These are phyloP conservation scores for Botrytis byssoidea DNA, from an alignment of 2,329 filamentous ascomycete genomes.

Conservation along the genomic window DNA sequence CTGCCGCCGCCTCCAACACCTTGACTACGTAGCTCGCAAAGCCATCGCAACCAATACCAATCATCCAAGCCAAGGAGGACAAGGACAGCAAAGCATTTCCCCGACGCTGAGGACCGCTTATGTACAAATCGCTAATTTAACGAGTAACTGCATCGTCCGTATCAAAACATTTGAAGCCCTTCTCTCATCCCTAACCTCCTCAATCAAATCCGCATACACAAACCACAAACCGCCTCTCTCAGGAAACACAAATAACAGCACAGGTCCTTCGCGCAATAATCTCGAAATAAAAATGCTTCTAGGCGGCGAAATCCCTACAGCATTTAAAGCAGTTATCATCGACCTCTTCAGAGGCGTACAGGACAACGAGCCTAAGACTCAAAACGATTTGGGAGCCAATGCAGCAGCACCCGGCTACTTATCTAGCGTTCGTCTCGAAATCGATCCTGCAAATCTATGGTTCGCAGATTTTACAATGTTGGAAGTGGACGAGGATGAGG, in stretches of 20 bases:
- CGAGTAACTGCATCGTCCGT: conserved; percentile 33
- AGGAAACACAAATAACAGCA: conserved; percentile 20
- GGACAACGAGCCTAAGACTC: background rate
- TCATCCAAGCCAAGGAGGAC: conserved; percentile 13
- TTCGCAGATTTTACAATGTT: conserved; percentile 39
- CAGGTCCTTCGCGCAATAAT: conserved; percentile 33
- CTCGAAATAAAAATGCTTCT: conserved; percentile 39
- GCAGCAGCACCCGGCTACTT: background rate
- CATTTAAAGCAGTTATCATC: conserved; percentile 37
- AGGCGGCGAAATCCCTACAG: conserved; percentile 36
- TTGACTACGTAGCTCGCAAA: conserved; percentile 46
- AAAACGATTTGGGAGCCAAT: background rate
- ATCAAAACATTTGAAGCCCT: conserved; percentile 38
- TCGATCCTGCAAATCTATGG: conserved; percentile 38
- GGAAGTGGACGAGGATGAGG: conserved; percentile 37
- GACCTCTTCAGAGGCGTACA: conserved; percentile 35
- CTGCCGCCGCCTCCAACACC: conserved; percentile 61
- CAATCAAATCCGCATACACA: conserved; percentile 35
- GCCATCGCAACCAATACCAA: conserved; percentile 29
- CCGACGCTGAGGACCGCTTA: conserved; percentile 36
- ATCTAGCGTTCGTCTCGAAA: conserved; percentile 32
- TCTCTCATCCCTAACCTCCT: conserved; percentile 32
- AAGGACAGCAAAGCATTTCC: conserved; percentile 26
- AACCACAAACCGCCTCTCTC: conserved; percentile 26
- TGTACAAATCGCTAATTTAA: conserved; percentile 37